These are phyloP conservation scores for Asterella californica DNA, from an alignment of 225 moss, liverwort and hornwort genomes.

Conservation along the genomic window DNA sequence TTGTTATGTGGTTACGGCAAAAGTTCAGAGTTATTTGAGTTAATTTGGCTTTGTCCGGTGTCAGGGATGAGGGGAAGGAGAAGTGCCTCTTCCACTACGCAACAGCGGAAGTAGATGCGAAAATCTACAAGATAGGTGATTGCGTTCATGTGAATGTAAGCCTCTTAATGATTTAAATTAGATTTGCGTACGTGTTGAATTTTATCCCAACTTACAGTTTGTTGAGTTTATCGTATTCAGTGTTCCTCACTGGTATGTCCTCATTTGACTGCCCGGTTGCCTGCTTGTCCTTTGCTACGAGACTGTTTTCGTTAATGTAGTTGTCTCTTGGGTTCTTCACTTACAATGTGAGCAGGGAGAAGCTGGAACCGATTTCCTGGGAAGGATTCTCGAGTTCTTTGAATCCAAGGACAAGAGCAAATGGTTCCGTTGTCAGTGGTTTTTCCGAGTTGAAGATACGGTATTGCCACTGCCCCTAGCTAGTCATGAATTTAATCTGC, in stretches of 20 bases:
- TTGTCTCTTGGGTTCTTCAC: not conserved
- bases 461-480: slow-evolving; percentile 27
- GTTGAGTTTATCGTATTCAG: not conserved
- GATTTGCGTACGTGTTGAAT: not conserved
- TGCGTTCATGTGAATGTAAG: slow-evolving; percentile 77
- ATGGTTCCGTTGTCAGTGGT: slow-evolving; percentile 85
- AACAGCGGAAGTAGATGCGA: slow-evolving; percentile 66
- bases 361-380: slow-evolving; percentile 54
- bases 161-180: not conserved
- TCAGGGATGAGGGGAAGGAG: slow-evolving; percentile 9
- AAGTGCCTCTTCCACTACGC: slow-evolving; percentile 30
- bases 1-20: not conserved
- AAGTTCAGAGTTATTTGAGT: not conserved
- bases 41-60: not conserved
- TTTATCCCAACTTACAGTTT: not conserved
- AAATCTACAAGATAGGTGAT: slow-evolving; percentile 67
- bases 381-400: slow-evolving; percentile 75
- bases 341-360: slow-evolving; percentile 46
- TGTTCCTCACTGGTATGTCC: not conserved
- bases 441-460: slow-evolving; percentile 85
- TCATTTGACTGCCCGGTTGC: not conserved
- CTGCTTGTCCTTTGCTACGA: not conserved
- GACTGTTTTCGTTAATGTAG: not conserved
- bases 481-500: not conserved
- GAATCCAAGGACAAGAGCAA: slow-evolving; percentile 59